Percentiles rank a stretch among this genome's conserved stretches.
These are phyloP conservation scores for Scheffersomyces parashehatae DNA, from an alignment of 1,139 yeast genomes.

Conservation along the genomic window DNA sequence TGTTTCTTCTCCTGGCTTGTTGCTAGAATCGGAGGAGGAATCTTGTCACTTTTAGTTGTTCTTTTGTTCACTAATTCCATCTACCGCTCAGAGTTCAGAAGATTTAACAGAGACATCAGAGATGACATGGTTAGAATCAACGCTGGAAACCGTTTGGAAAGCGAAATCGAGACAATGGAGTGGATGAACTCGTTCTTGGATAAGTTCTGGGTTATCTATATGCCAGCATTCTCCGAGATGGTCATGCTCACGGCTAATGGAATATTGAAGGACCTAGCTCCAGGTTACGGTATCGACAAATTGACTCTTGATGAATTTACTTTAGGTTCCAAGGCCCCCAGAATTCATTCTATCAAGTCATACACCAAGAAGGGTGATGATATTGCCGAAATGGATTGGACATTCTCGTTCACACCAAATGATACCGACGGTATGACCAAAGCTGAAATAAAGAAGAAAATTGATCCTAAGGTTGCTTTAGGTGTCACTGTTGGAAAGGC, in stretches of 20 bases:
- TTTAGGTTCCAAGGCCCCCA: conserved; percentile 77
- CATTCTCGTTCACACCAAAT: conserved; percentile 75
- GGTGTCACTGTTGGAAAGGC: conserved; percentile 82
- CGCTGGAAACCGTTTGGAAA: conserved; percentile 60
- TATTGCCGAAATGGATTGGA: conserved; percentile 80
- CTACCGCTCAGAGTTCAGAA: conserved; percentile 67
- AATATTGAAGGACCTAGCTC: conserved; percentile 66
- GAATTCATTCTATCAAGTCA: conserved; percentile 68
- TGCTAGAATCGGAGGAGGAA: conserved; percentile 57
- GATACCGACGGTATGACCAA: conserved; percentile 83
- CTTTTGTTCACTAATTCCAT: conserved; percentile 63
- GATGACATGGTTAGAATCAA: conserved; percentile 70
- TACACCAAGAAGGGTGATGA: conserved; percentile 68
- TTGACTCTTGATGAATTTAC: conserved; percentile 74
- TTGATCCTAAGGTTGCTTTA: conserved; percentile 76
- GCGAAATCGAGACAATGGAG: conserved; percentile 68
- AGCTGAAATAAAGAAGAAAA: conserved; percentile 64
- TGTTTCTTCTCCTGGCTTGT: conserved; percentile 70
- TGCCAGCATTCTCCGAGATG: conserved; percentile 82
- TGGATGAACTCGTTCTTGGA: conserved; percentile 78
- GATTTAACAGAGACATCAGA: conserved; percentile 69
- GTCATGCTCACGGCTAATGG: conserved; percentile 69
- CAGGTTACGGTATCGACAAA: conserved; percentile 79
- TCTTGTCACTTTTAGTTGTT: conserved; percentile 57
- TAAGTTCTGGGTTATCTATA: conserved; percentile 82